Base-by-base conservation (phyloP, 2,329 filamentous ascomycete genomes). In the Epichloe uncinata region DNA sequence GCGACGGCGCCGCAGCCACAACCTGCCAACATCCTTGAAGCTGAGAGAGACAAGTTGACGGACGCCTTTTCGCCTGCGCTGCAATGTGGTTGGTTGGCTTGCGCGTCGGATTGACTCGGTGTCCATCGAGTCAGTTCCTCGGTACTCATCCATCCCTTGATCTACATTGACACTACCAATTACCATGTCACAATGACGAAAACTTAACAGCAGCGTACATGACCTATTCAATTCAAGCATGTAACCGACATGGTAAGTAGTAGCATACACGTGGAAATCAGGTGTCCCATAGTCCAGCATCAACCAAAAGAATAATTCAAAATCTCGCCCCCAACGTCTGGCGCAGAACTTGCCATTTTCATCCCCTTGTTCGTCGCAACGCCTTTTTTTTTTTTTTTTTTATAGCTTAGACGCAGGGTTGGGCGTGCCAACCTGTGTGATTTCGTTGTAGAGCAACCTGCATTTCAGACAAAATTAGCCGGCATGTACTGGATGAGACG, bases 381-480 rank as follows among this genome's bases (percentile, higher is more conserved):
- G 8, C n/a, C n/a, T n/a, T n/a, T n/a, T n/a, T n/a, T n/a, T 52
- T 57, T 68, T 84, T 64, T 16, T 12, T 15, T 52, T 51, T 57
- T 68, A 84, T 64, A 84, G 66, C 69, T 84, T 84, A n/a, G 81
- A 78, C 53, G 79, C 80, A 51, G 75, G 72, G 42, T 63, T 66
- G 6, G 80, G 74, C 52, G 73, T 69, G 54, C 85, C 85, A 51
- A 86, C 76, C 53, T 81, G 79, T 16, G 87, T 90, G 63, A 94
- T 91, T 67, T 93, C 87, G 60, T 91, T 87, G 69, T 95, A 95
- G 47, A 95, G 70, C 57, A 95, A 70, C 48, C 85, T 93, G 54
- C 33, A 16, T 48, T 42, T 22, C n/a, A 38, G 4, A n/a, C 11
- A 16, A 45, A 12, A 45, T 52, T 36, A 54, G 48, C 44, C 20